These are phyloP conservation scores for Globisporangium okanoganense DNA, from an alignment of 352 stramenopile genomes.

Conservation along the genomic window DNA sequence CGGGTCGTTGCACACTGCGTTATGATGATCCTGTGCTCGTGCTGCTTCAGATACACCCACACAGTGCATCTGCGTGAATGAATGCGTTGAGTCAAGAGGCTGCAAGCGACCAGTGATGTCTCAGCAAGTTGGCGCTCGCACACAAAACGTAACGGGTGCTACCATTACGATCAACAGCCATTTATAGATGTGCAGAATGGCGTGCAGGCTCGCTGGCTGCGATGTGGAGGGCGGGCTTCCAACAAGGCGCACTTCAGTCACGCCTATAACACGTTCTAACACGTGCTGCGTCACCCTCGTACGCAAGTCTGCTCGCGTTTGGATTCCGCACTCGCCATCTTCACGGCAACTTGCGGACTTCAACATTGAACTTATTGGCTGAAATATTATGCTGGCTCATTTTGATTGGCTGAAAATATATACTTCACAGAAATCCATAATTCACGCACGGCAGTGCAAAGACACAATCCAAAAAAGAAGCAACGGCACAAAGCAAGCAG, in stretches of 20 bases:
- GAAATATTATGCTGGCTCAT: background rate
- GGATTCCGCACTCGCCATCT: background rate
- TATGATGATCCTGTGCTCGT: background rate
- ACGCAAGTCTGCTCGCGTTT: too few relatives aligned
- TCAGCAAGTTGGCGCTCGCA: background rate
- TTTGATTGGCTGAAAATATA: constrained; percentile 5
- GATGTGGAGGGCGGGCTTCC: too few relatives aligned
- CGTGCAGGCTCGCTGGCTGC: too few relatives aligned
- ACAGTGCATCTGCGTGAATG: background rate
- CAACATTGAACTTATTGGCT: constrained; percentile 9
- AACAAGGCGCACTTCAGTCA: too few relatives aligned
- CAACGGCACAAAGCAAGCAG: background rate
- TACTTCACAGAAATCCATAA: background rate
- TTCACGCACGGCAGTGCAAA: background rate
- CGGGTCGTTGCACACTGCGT: background rate
- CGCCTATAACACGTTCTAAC: too few relatives aligned
- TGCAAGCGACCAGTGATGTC: background rate
- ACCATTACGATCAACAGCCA: background rate
- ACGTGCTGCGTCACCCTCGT: background rate
- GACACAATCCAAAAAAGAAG: background rate
- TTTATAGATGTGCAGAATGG: background rate
- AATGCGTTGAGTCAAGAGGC: background rate
- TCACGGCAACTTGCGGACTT: constrained; percentile 4
- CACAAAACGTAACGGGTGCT: background rate
- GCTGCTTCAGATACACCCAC: background rate